Base-by-base conservation (phyloP, 1,139 yeast species). In the Zygosaccharomyces sapae region DNA sequence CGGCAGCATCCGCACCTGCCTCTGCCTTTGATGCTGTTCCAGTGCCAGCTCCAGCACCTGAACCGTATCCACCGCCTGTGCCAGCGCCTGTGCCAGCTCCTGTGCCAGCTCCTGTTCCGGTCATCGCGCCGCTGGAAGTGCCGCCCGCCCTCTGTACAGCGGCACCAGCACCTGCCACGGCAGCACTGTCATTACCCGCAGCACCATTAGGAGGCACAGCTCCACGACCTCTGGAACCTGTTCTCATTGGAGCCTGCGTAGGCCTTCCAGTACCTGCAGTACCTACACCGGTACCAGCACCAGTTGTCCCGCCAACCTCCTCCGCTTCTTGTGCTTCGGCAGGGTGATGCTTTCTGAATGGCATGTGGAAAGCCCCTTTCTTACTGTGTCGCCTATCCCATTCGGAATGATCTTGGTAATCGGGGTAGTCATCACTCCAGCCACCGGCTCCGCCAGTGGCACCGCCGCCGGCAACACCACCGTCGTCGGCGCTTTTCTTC, bases 71-170 rank as follows among this genome's bases (percentile, higher is more conserved):
- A n/a, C n/a, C n/a, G n/a, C n/a, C n/a, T n/a, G n/a, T n/a, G n/a
- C n/a, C n/a, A 8, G 30, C 30, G 10, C 30, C 30, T 6, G 5
- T 24, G 5, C 27, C 27, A 27, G 2, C 30, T 5, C 12, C 9
- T 1, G 30, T 12, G 9, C 10, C 30, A 1, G 5, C 30, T 5
- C 40, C 40, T 4, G 16, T 5, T 7, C 37, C 37, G 12, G 12
- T 3, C 3, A 18, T n/a, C 2, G 22, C n/a, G 4, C 37, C 37
- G n/a, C 20, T 16, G 8, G 37, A 18, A 13, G 30, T 18, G 9
- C 40, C 40, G 9, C 33, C 31, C 19, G 31, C 40, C 12, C 40
- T 16, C 16, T 37, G 40, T 8, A 19, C 40, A 5, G 40, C 40
- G 10, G 31, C n/a, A n/a, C n/a, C n/a, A n/a, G n/a, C n/a, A n/a